Conservation (phyloP, 176 grass and related monocot species). For the Musa acuminata region DNA sequence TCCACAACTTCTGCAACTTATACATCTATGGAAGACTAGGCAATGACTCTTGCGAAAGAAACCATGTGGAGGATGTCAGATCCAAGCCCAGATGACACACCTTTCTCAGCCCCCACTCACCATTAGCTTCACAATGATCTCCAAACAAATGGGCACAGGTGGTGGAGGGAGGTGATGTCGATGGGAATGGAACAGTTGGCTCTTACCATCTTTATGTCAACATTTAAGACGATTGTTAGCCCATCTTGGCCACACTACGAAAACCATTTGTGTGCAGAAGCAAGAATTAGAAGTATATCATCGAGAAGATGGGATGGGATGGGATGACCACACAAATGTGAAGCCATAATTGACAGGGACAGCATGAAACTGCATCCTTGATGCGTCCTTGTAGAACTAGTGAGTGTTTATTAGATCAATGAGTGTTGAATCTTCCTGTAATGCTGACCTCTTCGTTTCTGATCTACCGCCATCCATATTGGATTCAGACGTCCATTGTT, state of each 20-base stretch:
- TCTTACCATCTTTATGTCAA: neutral
- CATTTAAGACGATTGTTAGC: neutral
- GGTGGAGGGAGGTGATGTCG: neutral
- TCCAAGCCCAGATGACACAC: neutral
- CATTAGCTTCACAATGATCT: neutral
- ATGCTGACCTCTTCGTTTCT: no score
- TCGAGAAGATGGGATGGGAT: no score
- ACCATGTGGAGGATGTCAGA: neutral
- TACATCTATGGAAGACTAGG: neutral
- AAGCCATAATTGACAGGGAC: no score
- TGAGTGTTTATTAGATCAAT: no score
- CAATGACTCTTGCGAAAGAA: neutral
- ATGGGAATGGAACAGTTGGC: neutral
- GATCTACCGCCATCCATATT: no score
- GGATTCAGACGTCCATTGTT: neutral
- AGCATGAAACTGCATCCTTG: no score
- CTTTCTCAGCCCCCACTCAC: neutral
- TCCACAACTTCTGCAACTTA: neutral
- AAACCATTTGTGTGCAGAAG: no score
- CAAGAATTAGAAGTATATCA: no score
- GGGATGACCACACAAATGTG: no score
- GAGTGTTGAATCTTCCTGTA: no score
- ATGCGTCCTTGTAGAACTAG: no score
- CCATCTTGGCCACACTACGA: no score
- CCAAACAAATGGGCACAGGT: neutral